Conservation (phyloP, 306 rosid genomes). For the Datisca glomerata region DNA sequence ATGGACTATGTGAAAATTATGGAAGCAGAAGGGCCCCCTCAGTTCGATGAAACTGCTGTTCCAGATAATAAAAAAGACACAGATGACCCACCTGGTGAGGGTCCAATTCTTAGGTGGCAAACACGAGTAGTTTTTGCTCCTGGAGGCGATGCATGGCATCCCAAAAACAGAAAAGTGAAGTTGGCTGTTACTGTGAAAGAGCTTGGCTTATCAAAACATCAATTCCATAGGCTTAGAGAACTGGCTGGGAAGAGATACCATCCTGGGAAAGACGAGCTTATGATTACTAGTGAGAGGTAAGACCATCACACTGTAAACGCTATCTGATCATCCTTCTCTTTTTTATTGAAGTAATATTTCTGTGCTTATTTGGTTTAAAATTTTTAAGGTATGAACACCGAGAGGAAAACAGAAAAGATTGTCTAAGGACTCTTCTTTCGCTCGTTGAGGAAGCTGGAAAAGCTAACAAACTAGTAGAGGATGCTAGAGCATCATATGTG, state of each 20-base stretch:
- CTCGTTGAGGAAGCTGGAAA: conserved; percentile 92
- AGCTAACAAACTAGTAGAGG: conserved; percentile 72
- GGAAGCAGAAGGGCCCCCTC: conserved; percentile 47
- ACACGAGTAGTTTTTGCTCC: conserved; percentile 83
- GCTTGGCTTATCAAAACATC: conserved; percentile 80
- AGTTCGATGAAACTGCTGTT: conserved; percentile 32
- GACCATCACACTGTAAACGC: background rate
- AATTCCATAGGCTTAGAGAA: conserved; percentile 71
- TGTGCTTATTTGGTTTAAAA: no score
- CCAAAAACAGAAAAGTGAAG: conserved; percentile 87
- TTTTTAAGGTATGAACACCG: conserved; percentile 70
- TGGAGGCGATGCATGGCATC: conserved; percentile 98
- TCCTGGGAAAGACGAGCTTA: conserved; percentile 89
- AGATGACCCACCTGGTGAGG: conserved; percentile 88
- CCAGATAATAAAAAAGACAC: conserved; percentile 47
- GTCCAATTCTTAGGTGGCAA: conserved; percentile 89
- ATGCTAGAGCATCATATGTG: conserved; percentile 61
- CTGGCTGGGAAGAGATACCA: conserved; percentile 90
- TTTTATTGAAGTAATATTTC: no score
- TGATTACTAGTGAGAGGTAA: conserved; percentile 88
- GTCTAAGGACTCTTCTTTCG: conserved; percentile 77
- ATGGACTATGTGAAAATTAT: conserved; percentile 29
- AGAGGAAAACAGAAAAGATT: conserved; percentile 93
- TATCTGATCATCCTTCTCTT: background rate
- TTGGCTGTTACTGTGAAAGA: conserved; percentile 84